Base-by-base conservation (phyloP, 768 basidiomycete genomes). In the Hericium rajendrae region DNA sequence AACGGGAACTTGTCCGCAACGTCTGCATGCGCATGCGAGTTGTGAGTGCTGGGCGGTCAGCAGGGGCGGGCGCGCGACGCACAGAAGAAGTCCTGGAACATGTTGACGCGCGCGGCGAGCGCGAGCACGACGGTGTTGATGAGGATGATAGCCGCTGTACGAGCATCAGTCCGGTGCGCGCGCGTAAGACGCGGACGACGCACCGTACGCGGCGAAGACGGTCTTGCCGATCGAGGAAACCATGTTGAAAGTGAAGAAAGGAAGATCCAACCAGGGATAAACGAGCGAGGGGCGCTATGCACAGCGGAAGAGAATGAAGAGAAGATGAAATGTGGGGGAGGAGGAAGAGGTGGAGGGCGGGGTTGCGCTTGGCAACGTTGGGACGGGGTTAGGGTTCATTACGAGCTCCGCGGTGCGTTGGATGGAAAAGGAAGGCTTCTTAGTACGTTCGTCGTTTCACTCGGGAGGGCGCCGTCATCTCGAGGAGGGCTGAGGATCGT, bases 61-160 rank as follows among this genome's bases (percentile, higher is more conserved):
- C 32, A 9, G 9, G 6, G 20, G n/a, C 16, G 2, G 38, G 20
- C 40, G 24, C 26, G 26, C 26, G 6, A 71, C 79, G 62, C 57
- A 83, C 82, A 84, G 71, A 78, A 84, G 67, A 76, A 85, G 24
- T 80, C 78, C 64, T 82, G 78, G 65, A 79, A 83, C 22, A 69
- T 63, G 68, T 83, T 83, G 48, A 85, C 78, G 49, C 73, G 73
- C 16, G 76, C 71, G 0, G 82, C 73, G 53, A 83, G 73, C 11
- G 73, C 81, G 41, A 85, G 70, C 13, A 80, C 79, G 51, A 79
- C 61, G 57, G 79, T 67, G 62, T 80, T 77, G 55, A 78, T 65
- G 37, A 79, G 51, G 52, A 78, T 72, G 57, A 82, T 68, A 48
- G 67, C 65, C 53, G 70, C 80, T 82, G 59, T 22, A 28, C n/a